phyloP scores from a whole-genome alignment of 2,329 filamentous ascomycete genomes.

The Ambrosiella xylebori region DNA sequence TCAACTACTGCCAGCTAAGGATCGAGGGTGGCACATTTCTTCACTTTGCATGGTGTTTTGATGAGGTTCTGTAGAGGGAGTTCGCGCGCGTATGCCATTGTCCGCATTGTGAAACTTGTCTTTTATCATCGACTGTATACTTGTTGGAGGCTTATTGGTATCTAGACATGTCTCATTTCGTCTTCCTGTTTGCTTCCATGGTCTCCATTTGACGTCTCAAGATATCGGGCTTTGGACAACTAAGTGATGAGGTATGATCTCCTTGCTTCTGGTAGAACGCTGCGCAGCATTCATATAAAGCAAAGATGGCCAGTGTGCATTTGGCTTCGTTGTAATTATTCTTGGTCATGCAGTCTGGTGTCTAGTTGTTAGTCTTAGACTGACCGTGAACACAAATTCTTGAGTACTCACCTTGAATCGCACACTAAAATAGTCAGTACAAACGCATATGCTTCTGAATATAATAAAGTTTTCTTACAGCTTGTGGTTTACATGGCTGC shows the following conservation, averaged over 20 bases:
- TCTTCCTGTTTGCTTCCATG: not conserved
- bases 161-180: not conserved
- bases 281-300: slow-evolving; percentile 85
- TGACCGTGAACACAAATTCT: slow-evolving; percentile 47
- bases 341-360: slow-evolving; percentile 63
- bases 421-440: slow-evolving; percentile 39
- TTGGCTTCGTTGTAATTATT: slow-evolving; percentile 75
- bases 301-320: slow-evolving; percentile 62
- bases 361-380: slow-evolving; percentile 49
- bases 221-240: slow-evolving; percentile 70
- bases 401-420: slow-evolving; percentile 58
- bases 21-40: slow-evolving; percentile 14
- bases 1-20: slow-evolving; percentile 25
- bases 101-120: not conserved
- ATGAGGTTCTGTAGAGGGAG: not conserved
- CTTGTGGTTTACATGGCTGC: slow-evolving; percentile 72
- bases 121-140: not conserved
- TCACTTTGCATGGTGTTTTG: not conserved
- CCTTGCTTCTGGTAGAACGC: slow-evolving; percentile 70
- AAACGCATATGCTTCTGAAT: not conserved
- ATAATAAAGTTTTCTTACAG: slow-evolving; percentile 33
- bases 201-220: slow-evolving; percentile 31
- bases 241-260: slow-evolving; percentile 56
- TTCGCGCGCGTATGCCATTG: not conserved
- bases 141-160: not conserved